Evolutionary conservation across 768 basidiomycete species (phyloP).

Genomic region (Suillus ampliporus): DNA sequence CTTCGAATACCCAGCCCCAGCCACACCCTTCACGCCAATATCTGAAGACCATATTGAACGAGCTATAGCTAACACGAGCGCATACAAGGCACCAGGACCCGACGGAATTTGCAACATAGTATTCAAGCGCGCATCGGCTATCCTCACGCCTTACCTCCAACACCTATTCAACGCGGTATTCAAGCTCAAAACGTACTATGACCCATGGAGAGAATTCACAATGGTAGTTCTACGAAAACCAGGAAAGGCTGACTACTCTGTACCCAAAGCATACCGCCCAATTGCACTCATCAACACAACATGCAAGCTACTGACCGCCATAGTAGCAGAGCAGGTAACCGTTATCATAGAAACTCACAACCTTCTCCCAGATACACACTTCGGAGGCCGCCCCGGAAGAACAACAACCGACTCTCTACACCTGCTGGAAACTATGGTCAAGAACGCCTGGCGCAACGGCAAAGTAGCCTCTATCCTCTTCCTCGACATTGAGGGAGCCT

Average conservation of each 20-base stretch:
- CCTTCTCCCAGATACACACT: slow-evolving; percentile 34
- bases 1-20: slow-evolving; percentile 17
- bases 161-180: too few relatives aligned
- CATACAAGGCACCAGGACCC: slow-evolving; percentile 28
- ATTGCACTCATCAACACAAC: slow-evolving; percentile 42
- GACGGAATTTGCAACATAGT: slow-evolving; percentile 36
- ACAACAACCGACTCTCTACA: too few relatives aligned
- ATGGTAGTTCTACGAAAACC: slow-evolving; percentile 34
- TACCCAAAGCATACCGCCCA: slow-evolving; percentile 42
- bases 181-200: too few relatives aligned
- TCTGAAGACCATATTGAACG: slow-evolving; percentile 18
- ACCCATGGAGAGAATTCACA: too few relatives aligned
- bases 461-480: too few relatives aligned
- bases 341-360: slow-evolving; percentile 34
- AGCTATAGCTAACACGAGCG: slow-evolving; percentile 19
- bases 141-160: too few relatives aligned
- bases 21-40: slow-evolving; percentile 12
- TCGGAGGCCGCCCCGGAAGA: too few relatives aligned
- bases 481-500: slow-evolving; percentile 47
- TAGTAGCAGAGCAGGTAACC: slow-evolving; percentile 34
- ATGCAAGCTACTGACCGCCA: slow-evolving; percentile 35
- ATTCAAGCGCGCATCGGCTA: slow-evolving; percentile 4
- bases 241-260: slow-evolving; percentile 39
- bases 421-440: too few relatives aligned
- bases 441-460: too few relatives aligned